Percentiles rank a stretch among this genome's conserved stretches.
Evolutionary conservation across 257 asterid species (phyloP).

Genomic region (Primulina huaijiensis): DNA sequence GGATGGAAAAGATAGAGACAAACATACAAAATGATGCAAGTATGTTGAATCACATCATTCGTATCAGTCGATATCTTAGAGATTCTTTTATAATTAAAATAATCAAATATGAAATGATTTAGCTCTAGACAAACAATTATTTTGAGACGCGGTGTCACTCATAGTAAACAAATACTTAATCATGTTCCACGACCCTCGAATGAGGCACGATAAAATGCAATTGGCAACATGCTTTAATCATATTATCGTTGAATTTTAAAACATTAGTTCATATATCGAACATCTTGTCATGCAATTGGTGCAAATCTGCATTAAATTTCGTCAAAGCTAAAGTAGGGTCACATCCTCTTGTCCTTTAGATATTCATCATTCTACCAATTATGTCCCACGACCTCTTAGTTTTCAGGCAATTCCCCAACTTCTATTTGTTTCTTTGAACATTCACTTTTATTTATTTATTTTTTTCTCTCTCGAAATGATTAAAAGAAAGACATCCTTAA

Average conservation of each 20-base stretch:
- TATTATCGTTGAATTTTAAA: conserved; percentile 31
- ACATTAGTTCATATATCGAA: conserved; percentile 19
- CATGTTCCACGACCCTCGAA: conserved; percentile 31
- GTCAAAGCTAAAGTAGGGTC: conserved; percentile 41
- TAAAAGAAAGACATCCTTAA: neutral
- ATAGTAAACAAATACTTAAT: neutral
- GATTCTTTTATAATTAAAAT: too few relatives aligned
- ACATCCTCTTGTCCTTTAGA: conserved; percentile 31
- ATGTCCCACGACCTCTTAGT: conserved; percentile 37
- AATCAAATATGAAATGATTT: too few relatives aligned
- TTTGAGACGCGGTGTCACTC: too few relatives aligned
- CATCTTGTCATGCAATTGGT: conserved; percentile 22
- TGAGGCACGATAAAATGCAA: conserved; percentile 33
- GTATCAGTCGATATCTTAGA: too few relatives aligned
- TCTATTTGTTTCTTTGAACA: conserved; percentile 22
- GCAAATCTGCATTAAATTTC: conserved; percentile 34
- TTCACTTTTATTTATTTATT: conserved; percentile 23
- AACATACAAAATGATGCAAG: too few relatives aligned
- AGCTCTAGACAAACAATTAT: too few relatives aligned
- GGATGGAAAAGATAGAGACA: too few relatives aligned
- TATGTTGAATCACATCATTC: too few relatives aligned
- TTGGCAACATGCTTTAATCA: conserved; percentile 31
- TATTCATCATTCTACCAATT: conserved; percentile 31
- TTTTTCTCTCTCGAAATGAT: conserved; percentile 22
- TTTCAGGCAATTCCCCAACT: conserved; percentile 31